A percentile compares a stretch with the other conserved stretches of the same genome.
Conservation (phyloP, 441 rosid species). For the Euphorbia corollata region DNA sequence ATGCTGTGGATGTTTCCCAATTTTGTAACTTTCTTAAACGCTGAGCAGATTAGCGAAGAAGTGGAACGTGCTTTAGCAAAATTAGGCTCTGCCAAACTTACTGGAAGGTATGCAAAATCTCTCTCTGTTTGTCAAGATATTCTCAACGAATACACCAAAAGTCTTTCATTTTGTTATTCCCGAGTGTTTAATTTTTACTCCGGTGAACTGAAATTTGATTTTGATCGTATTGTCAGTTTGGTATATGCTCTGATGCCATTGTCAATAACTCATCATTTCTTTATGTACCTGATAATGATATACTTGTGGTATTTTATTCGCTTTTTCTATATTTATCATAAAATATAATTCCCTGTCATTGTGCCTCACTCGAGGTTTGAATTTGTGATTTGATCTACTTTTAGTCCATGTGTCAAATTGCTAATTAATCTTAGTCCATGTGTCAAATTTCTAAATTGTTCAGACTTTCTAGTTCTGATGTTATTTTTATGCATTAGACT, state of each 20-base stretch:
- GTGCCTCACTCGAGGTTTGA: too few species aligned
- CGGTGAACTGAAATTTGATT: not conserved
- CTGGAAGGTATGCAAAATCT: conserved; percentile 38
- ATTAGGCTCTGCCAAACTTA: conserved; percentile 54
- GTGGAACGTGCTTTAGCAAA: conserved; percentile 88
- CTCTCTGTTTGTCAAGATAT: not conserved
- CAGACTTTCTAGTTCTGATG: not conserved
- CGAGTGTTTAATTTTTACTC: not conserved
- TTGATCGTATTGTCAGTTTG: not conserved
- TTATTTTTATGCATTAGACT: too few species aligned
- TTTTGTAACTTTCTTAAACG: conserved; percentile 4
- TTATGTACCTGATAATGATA: not conserved
- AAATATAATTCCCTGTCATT: not conserved
- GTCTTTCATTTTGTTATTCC: not conserved
- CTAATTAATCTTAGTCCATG: not conserved
- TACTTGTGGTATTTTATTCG: not conserved
- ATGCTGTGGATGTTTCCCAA: not conserved
- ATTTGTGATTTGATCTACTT: not conserved
- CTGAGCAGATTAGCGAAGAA: conserved; percentile 77
- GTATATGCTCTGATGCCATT: not conserved
- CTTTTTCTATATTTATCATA: not conserved
- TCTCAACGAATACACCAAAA: not conserved
- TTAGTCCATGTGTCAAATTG: not conserved
- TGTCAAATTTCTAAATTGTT: not conserved
- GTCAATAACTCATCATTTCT: not conserved